A percentile compares a stretch with the other conserved stretches of the same genome.
Conservation (phyloP, 2,329 filamentous ascomycete genomes). For the Daldinia eschscholtzii region DNA sequence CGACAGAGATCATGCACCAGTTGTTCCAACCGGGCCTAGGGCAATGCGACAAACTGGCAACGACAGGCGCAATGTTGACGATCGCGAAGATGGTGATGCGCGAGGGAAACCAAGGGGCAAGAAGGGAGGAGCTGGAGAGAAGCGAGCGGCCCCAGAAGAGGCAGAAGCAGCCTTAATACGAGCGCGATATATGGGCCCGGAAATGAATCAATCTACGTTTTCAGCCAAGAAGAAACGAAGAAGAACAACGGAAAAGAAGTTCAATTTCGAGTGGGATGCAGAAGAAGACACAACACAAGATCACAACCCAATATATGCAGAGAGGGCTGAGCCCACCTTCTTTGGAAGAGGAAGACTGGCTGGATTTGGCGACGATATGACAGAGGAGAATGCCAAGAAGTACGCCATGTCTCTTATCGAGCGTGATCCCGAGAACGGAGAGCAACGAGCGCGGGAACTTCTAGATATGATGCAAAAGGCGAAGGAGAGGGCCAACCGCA, state of each 20-base stretch:
- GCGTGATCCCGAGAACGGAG: conserved; percentile 81
- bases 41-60: conserved; percentile 69
- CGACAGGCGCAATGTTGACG: conserved; percentile 55
- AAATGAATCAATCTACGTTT: conserved; percentile 85
- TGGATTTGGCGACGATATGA: conserved; percentile 66
- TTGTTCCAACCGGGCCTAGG: conserved; percentile 77
- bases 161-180: conserved; percentile 81
- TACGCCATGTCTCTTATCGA: conserved; percentile 78
- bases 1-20: conserved; percentile 40
- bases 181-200: conserved; percentile 90
- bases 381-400: conserved; percentile 67
- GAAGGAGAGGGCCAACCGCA: conserved; percentile 78
- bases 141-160: conserved; percentile 60
- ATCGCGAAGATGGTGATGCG: conserved; percentile 57
- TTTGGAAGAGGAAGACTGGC: conserved; percentile 61
- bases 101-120: conserved; percentile 42
- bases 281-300: conserved; percentile 91
- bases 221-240: conserved; percentile 96
- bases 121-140: conserved; percentile 42
- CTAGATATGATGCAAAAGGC: conserved; percentile 86
- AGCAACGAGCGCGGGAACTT: conserved; percentile 80
- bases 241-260: conserved; percentile 94
- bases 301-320: conserved; percentile 84
- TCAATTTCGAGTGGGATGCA: conserved; percentile 98
- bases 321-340: conserved; percentile 75